Percentiles rank a stretch among this genome's conserved stretches.
These are phyloP conservation scores for Paecilomyces niveus DNA, from an alignment of 2,329 filamentous ascomycete genomes.

Conservation along the genomic window DNA sequence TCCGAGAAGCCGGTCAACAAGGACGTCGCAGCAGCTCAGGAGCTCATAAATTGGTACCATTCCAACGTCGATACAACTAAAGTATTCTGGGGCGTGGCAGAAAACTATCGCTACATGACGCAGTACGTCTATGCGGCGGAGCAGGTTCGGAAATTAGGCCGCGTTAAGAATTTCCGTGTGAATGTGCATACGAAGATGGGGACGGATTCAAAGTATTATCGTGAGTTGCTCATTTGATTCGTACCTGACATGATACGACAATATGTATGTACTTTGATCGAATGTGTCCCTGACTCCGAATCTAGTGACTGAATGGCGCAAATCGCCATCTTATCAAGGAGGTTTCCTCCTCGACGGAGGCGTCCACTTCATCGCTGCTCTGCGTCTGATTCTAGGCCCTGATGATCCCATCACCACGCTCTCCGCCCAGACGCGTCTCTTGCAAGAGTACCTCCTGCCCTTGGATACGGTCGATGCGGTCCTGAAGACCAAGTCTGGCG, in stretches of 20 bases:
- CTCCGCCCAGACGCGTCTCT: slow-evolving; percentile 44
- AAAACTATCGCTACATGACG: slow-evolving; percentile 51
- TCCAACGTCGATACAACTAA: slow-evolving; percentile 32
- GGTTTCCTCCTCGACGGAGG: slow-evolving; percentile 55
- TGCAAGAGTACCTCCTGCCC: slow-evolving; percentile 47
- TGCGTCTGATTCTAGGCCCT: slow-evolving; percentile 42
- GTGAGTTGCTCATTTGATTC: slow-evolving; percentile 19
- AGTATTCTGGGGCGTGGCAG: slow-evolving; percentile 44
- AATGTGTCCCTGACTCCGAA: background rate
- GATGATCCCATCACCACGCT: slow-evolving; percentile 36
- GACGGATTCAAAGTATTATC: slow-evolving; percentile 48
- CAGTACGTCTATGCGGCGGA: slow-evolving; percentile 41
- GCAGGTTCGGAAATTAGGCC: slow-evolving; percentile 41
- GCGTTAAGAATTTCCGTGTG: slow-evolving; percentile 44
- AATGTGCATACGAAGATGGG: slow-evolving; percentile 39
- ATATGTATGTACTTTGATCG: too few species aligned
- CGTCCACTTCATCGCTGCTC: slow-evolving; percentile 49
- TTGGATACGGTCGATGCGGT: slow-evolving; percentile 52
- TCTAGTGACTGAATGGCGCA: slow-evolving; percentile 48
- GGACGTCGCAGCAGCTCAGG: slow-evolving; percentile 44
- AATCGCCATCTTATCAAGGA: slow-evolving; percentile 50
- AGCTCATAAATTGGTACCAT: slow-evolving; percentile 46
- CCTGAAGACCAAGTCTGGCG: slow-evolving; percentile 40
- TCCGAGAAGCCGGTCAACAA: slow-evolving; percentile 53
- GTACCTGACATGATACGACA: too few species aligned